Conservation (phyloP, 371 early-diverging fungal genomes). For the Mucor plumbeus region DNA sequence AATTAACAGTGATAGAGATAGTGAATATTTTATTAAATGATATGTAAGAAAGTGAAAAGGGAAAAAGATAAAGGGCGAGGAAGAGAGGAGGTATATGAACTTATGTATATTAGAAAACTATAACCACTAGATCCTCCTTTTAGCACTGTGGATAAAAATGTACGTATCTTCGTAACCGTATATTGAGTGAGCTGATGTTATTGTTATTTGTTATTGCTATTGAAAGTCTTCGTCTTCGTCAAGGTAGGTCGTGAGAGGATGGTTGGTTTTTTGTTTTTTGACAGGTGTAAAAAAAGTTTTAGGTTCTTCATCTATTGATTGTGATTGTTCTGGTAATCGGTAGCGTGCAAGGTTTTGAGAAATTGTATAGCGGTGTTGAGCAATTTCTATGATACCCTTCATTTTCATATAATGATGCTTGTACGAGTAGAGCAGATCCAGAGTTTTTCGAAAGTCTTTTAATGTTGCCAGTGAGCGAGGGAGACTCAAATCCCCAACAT, state of each 20-base stretch:
- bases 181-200: not conserved
- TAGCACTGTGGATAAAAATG: too few relatives aligned
- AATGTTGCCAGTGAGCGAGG: constrained; percentile 4
- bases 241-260: not conserved
- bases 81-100: not conserved
- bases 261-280: not conserved
- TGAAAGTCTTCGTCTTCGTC: not conserved
- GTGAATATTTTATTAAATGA: too few relatives aligned
- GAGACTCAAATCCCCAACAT: constrained; percentile 11
- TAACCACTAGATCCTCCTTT: not conserved
- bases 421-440: constrained; percentile 6
- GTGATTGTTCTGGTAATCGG: not conserved
- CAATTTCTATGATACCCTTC: not conserved
- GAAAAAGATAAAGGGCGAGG: too few relatives aligned
- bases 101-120: not conserved
- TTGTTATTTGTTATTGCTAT: not conserved
- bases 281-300: not conserved
- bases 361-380: constrained; percentile 4
- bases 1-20: too few relatives aligned
- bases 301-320: constrained; percentile 2
- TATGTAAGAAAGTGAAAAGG: not conserved
- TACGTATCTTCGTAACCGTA: not conserved
- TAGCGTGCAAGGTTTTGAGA: constrained; percentile 2
- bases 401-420: constrained; percentile 12
- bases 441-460: constrained; percentile 1